A percentile compares a stretch with the other conserved stretches of the same genome.
Evolutionary conservation across 345 rosid species (phyloP).

Genomic region (Ceriops decandra): DNA sequence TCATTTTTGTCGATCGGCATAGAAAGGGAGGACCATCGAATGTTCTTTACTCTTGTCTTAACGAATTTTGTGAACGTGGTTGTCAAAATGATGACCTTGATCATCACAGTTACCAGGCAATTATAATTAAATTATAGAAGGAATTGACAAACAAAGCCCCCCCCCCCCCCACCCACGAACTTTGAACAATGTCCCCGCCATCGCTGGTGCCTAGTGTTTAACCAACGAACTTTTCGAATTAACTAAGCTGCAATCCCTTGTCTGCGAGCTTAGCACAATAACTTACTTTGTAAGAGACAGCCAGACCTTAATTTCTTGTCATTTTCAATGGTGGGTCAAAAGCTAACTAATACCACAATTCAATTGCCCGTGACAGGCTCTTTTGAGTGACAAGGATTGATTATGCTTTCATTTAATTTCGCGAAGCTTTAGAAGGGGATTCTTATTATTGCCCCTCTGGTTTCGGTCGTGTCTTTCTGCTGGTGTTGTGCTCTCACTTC

Average conservation of each 20-base stretch:
- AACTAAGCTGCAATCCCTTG: too few species aligned
- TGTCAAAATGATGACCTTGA: background rate
- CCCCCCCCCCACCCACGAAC: background rate
- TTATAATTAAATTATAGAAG: background rate
- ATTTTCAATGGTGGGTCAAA: constrained; percentile 7
- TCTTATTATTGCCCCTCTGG: too few species aligned
- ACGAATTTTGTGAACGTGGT: too few species aligned
- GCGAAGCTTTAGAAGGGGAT: too few species aligned
- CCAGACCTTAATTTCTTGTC: background rate
- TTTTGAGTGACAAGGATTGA: background rate
- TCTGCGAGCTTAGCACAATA: background rate
- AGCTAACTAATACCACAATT: background rate
- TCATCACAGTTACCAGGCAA: too few species aligned
- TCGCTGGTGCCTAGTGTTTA: background rate
- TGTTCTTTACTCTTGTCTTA: too few species aligned
- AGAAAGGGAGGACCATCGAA: too few species aligned
- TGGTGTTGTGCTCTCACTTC: too few species aligned
- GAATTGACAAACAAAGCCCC: background rate
- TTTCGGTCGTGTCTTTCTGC: background rate
- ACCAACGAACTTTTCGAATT: background rate
- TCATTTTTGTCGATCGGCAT: too few species aligned
- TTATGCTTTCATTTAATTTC: background rate
- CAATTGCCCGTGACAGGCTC: background rate
- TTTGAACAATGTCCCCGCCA: background rate
- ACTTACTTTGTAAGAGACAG: background rate